phyloP scores from a whole-genome alignment of 2,329 filamentous ascomycete genomes.

The Peltaster fructicola region DNA sequence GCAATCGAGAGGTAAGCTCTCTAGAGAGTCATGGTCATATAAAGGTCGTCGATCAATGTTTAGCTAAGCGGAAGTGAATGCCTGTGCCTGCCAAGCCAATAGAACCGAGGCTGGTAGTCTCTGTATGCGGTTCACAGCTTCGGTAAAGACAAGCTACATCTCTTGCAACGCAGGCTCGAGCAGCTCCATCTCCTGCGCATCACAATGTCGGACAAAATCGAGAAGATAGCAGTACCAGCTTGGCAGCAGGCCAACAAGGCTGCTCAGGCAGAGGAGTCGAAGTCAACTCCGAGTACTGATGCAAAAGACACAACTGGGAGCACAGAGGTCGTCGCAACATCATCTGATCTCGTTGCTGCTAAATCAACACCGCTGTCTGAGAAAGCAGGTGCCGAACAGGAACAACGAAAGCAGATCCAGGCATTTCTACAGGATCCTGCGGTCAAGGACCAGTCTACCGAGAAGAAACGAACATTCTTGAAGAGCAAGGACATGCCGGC shows the following conservation, averaged over 20 bases:
- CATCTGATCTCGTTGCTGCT: not conserved
- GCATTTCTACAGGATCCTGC: slow-evolving; percentile 59
- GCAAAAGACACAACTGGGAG: not conserved
- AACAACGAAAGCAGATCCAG: too few relatives aligned
- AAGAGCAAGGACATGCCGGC: slow-evolving; percentile 55
- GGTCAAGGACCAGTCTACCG: slow-evolving; percentile 49
- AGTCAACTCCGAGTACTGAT: too few relatives aligned
- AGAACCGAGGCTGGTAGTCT: too few relatives aligned
- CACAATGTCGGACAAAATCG: slow-evolving; percentile 12
- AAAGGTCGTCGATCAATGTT: too few relatives aligned
- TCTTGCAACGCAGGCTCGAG: too few relatives aligned
- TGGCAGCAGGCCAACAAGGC: slow-evolving; percentile 16
- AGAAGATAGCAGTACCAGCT: slow-evolving; percentile 16
- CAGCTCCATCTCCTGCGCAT: not conserved
- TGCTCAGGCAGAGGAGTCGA: slow-evolving; percentile 2
- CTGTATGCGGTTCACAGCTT: too few relatives aligned
- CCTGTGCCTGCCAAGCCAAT: too few relatives aligned
- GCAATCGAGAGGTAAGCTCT: too few relatives aligned
- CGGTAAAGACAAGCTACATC: too few relatives aligned
- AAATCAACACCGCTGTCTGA: slow-evolving; percentile 1
- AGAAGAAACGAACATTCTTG: slow-evolving; percentile 61
- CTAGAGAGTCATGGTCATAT: too few relatives aligned
- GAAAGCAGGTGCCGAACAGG: too few relatives aligned
- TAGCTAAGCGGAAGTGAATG: too few relatives aligned
- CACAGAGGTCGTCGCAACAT: not conserved